Evolutionary conservation across 1,139 yeast genomes (phyloP), one percentile per base, ranked within the genome.

Genomic region (Sugiyamaella paludigena): DNA sequence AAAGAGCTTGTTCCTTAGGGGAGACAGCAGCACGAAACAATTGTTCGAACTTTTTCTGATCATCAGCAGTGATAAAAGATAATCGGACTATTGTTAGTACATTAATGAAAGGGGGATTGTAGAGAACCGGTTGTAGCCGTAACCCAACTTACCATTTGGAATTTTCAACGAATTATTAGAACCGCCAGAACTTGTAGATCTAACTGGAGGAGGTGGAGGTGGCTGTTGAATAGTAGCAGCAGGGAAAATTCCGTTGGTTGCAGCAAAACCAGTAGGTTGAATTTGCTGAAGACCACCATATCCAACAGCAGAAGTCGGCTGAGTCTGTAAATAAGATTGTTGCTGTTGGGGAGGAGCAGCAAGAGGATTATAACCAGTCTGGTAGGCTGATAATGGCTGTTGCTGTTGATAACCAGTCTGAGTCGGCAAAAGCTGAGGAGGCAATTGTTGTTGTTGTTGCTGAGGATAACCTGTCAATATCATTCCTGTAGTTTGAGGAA

Each of bases 31-130:
- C 78, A 54, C 89, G 72, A 65, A 91, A 92, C 56, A 92, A 74
- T 59, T 81, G 81, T 65, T 87, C 95, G 63, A 87, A 92, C 67
- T 87, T 85, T 52, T 77, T 76, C 71, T 92, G 98, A 66, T 89
- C 98, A 36, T 81, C 80, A 15, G 86, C 83, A 2, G 95, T 82
- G 56, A 92, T 80, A 63, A 92, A 92, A 9, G 96, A 83, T 49
- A 92, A 75, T 56, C 97, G 77, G 52, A 84, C 83, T 54, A 36
- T 33, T 10, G 36, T 43, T 43, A 36, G 36, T 36, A 13, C 27
- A 9, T 8, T 11, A 16, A 27, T 33, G 16, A 2, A 7, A 27
- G 15, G 34, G 30, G 40, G 28, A 36, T 16, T 29, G n/a, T 19
- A 27, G 27, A 29, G 39, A n/a, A 27, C 41, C 41, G 26, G 33